phyloP scores from a whole-genome alignment of 1,284 basidiomycete species.

The Microbotryum intermedium region DNA sequence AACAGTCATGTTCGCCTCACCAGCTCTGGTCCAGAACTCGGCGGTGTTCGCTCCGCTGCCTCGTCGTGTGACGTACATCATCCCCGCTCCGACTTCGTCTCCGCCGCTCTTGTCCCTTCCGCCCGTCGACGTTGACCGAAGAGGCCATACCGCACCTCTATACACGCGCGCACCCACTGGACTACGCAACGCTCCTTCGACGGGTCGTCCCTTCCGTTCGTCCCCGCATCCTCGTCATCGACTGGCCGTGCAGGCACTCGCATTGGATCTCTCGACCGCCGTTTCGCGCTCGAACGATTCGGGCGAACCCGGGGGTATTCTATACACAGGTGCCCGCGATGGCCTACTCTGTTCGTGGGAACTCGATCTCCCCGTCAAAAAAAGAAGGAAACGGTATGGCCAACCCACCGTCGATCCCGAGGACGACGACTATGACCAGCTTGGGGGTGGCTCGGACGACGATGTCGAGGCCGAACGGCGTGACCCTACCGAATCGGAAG shows the following conservation, averaged over 20 bases:
- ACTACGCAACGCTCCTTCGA: conserved; percentile 7
- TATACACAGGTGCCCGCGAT: conserved; percentile 89
- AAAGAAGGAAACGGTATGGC: conserved; percentile 41
- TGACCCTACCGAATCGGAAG: conserved; percentile 40
- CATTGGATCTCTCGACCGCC: conserved; percentile 72
- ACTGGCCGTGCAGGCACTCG: conserved; percentile 76
- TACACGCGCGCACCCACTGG: conserved; percentile 21
- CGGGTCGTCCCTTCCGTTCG: conserved; percentile 8
- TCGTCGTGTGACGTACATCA: conserved; percentile 70
- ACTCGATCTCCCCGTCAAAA: conserved; percentile 55
- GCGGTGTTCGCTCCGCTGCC: conserved; percentile 15
- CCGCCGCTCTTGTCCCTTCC: conserved; percentile 65
- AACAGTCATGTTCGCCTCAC: background rate
- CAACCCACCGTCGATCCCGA: background rate
- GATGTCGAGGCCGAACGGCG: conserved; percentile 30
- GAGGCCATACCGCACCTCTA: conserved; percentile 21
- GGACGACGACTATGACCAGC: conserved; percentile 19
- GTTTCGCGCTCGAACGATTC: conserved; percentile 45
- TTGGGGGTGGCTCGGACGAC: conserved; percentile 5
- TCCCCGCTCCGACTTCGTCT: conserved; percentile 57
- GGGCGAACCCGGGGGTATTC: conserved; percentile 67
- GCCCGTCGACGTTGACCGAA: conserved; percentile 46
- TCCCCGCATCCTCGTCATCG: conserved; percentile 63
- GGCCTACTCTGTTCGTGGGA: conserved; percentile 90
- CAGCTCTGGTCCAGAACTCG: background rate